phyloP scores from a whole-genome alignment of 345 rosid species.

The Sapria himalayana region DNA sequence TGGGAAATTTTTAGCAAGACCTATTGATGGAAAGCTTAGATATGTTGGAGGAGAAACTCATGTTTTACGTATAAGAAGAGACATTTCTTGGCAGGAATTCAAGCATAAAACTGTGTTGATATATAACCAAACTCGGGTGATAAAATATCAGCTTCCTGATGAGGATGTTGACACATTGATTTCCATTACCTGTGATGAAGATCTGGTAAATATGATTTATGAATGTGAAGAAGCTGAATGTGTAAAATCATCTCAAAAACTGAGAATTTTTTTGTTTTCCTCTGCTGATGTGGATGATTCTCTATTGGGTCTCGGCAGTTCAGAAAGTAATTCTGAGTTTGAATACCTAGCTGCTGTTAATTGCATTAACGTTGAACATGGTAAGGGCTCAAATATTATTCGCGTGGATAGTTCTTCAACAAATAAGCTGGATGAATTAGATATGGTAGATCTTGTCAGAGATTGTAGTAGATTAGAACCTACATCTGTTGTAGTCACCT shows the following conservation, averaged over 20 bases:
- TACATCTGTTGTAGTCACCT: constrained; percentile 16
- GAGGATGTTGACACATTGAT: constrained; percentile 90
- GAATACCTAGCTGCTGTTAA: constrained; percentile 59
- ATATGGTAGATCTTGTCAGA: constrained; percentile 17
- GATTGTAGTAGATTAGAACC: constrained; percentile 14
- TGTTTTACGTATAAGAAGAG: constrained; percentile 38
- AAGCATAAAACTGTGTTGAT: constrained; percentile 37
- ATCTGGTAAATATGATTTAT: constrained; percentile 79
- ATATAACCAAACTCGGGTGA: constrained; percentile 36
- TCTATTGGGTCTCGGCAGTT: constrained; percentile 29
- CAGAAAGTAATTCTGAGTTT: constrained; percentile 40
- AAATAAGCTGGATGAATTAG: constrained; percentile 34
- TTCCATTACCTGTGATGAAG: constrained; percentile 76
- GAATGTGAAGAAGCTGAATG: constrained; percentile 44
- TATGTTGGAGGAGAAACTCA: constrained; percentile 85
- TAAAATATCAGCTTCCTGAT: constrained; percentile 89
- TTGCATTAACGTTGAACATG: constrained; percentile 44
- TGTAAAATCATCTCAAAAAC: constrained; percentile 35
- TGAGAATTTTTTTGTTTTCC: constrained; percentile 59
- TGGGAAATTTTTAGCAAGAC: constrained; percentile 71
- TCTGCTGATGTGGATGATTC: constrained; percentile 44
- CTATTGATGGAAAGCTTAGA: constrained; percentile 75
- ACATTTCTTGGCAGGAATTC: constrained; percentile 44
- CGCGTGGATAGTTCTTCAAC: constrained; percentile 30
- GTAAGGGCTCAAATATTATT: constrained; percentile 21